A percentile compares a stretch with the other conserved stretches of the same genome.
These are phyloP conservation scores for Aureobasidium vineae DNA, from an alignment of 2,329 filamentous ascomycete species.

Conservation along the genomic window DNA sequence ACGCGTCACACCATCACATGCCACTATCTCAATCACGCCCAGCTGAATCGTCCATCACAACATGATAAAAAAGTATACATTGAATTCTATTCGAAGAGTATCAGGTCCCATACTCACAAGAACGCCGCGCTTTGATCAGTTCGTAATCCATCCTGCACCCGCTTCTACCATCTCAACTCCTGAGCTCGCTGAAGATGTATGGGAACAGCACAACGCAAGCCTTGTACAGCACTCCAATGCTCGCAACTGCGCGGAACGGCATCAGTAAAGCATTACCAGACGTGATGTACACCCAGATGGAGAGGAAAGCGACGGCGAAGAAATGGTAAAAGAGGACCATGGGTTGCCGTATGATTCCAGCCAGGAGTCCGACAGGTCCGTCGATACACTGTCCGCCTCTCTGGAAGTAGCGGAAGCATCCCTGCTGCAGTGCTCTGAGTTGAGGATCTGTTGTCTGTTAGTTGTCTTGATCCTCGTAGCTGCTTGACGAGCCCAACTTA, in stretches of 20 bases:
- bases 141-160: background rate
- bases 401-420: conserved; percentile 92
- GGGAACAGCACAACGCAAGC: conserved; percentile 54
- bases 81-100: background rate
- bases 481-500: conserved; percentile 35
- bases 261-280: conserved; percentile 45
- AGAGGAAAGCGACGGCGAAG: conserved; percentile 86
- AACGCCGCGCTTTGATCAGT: conserved; percentile 23
- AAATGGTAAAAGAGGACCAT: conserved; percentile 85
- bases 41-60: background rate
- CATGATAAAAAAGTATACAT: background rate
- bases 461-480: background rate
- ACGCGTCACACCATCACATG: conserved; percentile 6
- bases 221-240: conserved; percentile 54
- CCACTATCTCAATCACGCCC: background rate
- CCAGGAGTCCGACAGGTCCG: conserved; percentile 77
- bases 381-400: conserved; percentile 67
- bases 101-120: background rate
- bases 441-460: conserved; percentile 54
- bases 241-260: conserved; percentile 41
- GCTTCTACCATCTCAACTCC: conserved; percentile 25
- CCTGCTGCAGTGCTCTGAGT: conserved; percentile 76
- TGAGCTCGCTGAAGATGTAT: conserved; percentile 43
- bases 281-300: conserved; percentile 68
- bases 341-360: conserved; percentile 75